Percentiles rank a stretch among this genome's conserved stretches.
These are phyloP conservation scores for Omphalea diandra DNA, from an alignment of 441 rosid species.

Conservation along the genomic window DNA sequence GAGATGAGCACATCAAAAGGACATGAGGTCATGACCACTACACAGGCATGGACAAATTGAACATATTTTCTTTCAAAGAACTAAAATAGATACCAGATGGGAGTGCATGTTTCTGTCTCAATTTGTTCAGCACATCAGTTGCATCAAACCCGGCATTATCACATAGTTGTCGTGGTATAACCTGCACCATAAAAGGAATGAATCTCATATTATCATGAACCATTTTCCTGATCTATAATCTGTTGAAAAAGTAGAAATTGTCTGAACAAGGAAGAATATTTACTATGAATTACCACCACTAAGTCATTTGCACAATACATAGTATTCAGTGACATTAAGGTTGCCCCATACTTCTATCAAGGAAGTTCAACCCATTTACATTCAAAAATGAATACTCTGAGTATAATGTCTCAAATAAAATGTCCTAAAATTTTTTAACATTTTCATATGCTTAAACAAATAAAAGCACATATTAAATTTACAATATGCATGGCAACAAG, in stretches of 20 bases:
- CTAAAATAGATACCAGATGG: slow-evolving; percentile 55
- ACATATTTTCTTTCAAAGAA: not conserved
- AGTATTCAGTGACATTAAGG: not conserved
- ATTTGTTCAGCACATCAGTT: slow-evolving; percentile 95
- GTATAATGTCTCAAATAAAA: not conserved
- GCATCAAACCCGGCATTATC: slow-evolving; percentile 99
- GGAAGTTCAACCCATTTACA: not conserved
- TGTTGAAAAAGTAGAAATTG: not conserved
- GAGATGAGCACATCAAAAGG: not conserved
- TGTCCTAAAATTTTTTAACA: not conserved
- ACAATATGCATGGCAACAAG: too few relatives aligned
- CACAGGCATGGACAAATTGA: not conserved
- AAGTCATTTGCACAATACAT: not conserved
- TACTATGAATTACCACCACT: not conserved
- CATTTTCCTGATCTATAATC: not conserved
- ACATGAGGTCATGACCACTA: not conserved
- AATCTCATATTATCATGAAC: slow-evolving; percentile 4
- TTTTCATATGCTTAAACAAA: too few relatives aligned
- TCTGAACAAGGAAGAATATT: not conserved
- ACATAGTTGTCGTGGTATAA: slow-evolving; percentile 94
- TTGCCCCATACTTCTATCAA: not conserved
- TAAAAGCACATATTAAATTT: not conserved
- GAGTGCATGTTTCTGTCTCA: slow-evolving; percentile 94
- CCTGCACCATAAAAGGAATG: slow-evolving; percentile 43
- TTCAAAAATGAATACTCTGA: not conserved